Percentiles rank a stretch among this genome's conserved stretches.
Conservation (phyloP, 208 protist species). For the Leptomonas pyrrhocoris region DNA sequence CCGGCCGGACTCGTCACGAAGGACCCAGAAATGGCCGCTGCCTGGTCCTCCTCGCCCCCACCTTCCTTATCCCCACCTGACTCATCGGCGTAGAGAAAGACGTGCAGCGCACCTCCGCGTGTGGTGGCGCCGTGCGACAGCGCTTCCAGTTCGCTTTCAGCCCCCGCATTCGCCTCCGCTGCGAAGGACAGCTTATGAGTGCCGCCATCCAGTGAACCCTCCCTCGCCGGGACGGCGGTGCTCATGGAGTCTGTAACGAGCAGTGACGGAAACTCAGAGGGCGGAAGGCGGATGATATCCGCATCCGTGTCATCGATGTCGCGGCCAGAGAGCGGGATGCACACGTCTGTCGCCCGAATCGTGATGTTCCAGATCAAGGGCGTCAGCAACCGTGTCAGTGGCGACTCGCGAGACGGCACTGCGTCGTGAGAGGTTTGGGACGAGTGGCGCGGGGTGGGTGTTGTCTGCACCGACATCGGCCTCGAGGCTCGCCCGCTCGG, state of each 20-base stretch:
- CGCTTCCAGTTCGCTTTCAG: neutral
- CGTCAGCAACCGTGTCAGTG: neutral
- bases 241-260: neutral
- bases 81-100: neutral
- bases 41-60: neutral
- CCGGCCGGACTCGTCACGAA: neutral
- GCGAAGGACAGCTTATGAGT: neutral
- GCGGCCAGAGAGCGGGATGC: conserved; percentile 41
- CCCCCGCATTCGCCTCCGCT: neutral
- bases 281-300: conserved; percentile 17
- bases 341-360: conserved; percentile 32
- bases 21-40: neutral
- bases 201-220: neutral
- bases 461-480: neutral
- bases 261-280: conserved; percentile 15
- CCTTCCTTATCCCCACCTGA: neutral
- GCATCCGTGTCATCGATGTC: conserved; percentile 34
- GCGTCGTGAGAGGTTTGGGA: neutral
- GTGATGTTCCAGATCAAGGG: conserved; percentile 26
- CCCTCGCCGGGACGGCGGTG: neutral
- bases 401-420: neutral
- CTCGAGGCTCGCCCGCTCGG: neutral
- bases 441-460: neutral
- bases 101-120: neutral
- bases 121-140: neutral